Conservation (phyloP, 768 basidiomycete species). For the Cystoderma amianthinum region DNA sequence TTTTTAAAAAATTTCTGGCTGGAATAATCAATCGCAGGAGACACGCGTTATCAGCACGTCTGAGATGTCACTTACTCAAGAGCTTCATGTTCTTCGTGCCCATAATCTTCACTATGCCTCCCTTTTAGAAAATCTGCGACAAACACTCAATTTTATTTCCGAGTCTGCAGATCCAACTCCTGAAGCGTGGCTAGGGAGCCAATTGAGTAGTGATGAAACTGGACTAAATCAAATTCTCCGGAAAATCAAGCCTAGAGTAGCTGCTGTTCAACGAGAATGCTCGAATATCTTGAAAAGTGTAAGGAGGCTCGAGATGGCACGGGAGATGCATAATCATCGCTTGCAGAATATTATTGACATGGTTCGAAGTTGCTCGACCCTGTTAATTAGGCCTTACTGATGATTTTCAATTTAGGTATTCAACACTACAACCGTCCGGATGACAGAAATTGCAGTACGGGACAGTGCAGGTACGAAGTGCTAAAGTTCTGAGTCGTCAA, state of each 20-base stretch:
- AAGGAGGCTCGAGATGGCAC: neutral
- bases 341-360: neutral
- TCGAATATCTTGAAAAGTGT: neutral
- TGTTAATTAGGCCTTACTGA: neutral
- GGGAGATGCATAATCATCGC: neutral
- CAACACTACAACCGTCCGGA: conserved; percentile 46
- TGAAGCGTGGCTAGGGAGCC: neutral
- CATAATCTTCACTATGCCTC: conserved; percentile 39
- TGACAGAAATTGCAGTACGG: conserved; percentile 45
- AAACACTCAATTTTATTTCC: conserved; percentile 27
- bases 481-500: too few species aligned
- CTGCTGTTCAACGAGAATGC: neutral
- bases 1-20: neutral
- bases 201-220: neutral
- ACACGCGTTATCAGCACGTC: neutral
- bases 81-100: conserved; percentile 41
- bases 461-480: conserved; percentile 48
- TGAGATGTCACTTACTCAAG: conserved; percentile 20
- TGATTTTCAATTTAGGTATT: conserved; percentile 38
- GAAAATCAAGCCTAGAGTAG: neutral
- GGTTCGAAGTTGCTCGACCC: neutral
- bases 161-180: neutral
- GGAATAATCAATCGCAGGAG: neutral
- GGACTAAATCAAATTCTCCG: too few species aligned
- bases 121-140: conserved; percentile 35